Evolutionary conservation across 2,329 filamentous ascomycete genomes (phyloP).

Genomic region (Didymellaceae sp.): DNA sequence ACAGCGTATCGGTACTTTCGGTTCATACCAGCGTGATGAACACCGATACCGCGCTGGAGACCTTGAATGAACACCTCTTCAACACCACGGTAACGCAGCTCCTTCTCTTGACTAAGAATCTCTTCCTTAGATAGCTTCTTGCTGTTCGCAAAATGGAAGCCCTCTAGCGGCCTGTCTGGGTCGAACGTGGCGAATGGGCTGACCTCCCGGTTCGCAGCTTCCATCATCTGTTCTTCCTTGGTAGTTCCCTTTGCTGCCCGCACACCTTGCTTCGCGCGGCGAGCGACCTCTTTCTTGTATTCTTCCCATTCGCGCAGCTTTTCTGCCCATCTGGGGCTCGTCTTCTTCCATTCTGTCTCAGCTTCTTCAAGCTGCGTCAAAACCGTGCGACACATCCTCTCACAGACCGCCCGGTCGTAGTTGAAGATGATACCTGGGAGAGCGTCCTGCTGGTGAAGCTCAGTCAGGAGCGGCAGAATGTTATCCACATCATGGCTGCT

Average conservation of each 20-base stretch:
- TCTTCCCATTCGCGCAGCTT: slow-evolving; percentile 65
- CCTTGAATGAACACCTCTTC: slow-evolving; percentile 63
- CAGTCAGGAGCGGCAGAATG: slow-evolving; percentile 64
- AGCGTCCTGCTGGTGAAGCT: slow-evolving; percentile 68
- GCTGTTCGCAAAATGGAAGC: slow-evolving; percentile 71
- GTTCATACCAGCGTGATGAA: slow-evolving; percentile 84
- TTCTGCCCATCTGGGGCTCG: slow-evolving; percentile 65
- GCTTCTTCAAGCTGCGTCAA: slow-evolving; percentile 60
- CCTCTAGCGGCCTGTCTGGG: slow-evolving; percentile 66
- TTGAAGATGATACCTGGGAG: slow-evolving; percentile 80
- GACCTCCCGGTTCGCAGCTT: slow-evolving; percentile 62
- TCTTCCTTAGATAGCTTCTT: slow-evolving; percentile 66
- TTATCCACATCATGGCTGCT: slow-evolving; percentile 46
- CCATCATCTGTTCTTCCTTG: slow-evolving; percentile 64
- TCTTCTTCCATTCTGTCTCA: slow-evolving; percentile 64
- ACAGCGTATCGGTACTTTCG: slow-evolving; percentile 75
- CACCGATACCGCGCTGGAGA: slow-evolving; percentile 71
- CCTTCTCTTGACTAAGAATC: slow-evolving; percentile 60
- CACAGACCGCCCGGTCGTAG: slow-evolving; percentile 72
- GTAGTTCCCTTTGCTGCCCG: slow-evolving; percentile 56
- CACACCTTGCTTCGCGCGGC: slow-evolving; percentile 53
- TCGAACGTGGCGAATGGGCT: slow-evolving; percentile 70
- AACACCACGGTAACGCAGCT: slow-evolving; percentile 61
- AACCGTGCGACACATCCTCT: slow-evolving; percentile 62
- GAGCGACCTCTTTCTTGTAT: slow-evolving; percentile 59